Evolutionary conservation across 192 early-diverging fungal genomes (phyloP).

Genomic region (Phycomyces blakesleeanus): DNA sequence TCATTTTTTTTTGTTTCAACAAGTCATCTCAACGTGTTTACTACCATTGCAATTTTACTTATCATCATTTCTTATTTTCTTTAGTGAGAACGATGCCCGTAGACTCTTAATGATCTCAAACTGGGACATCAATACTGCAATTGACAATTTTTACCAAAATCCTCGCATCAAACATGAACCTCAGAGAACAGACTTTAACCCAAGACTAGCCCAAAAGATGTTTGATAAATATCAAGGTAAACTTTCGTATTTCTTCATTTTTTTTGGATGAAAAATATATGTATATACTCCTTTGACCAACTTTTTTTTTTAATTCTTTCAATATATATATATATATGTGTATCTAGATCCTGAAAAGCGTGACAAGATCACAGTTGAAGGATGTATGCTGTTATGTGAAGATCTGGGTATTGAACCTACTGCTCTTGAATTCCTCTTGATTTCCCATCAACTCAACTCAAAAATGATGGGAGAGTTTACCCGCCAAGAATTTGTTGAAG

Average conservation of each 20-base stretch:
- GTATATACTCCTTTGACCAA: too few relatives aligned
- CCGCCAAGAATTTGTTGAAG: slow-evolving; percentile 65
- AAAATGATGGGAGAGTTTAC: slow-evolving; percentile 75
- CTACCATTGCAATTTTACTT: too few relatives aligned
- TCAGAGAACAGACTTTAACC: neutral
- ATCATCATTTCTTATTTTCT: too few relatives aligned
- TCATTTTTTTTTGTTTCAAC: too few relatives aligned
- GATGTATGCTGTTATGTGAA: slow-evolving; percentile 61
- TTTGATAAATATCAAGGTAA: slow-evolving; percentile 78
- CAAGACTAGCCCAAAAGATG: slow-evolving; percentile 40
- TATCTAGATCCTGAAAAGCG: slow-evolving; percentile 50
- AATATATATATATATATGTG: too few relatives aligned
- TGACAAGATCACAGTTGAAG: slow-evolving; percentile 68
- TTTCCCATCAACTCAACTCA: slow-evolving; percentile 66
- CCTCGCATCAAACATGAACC: neutral
- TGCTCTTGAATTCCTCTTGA: slow-evolving; percentile 66
- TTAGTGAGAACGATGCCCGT: too few relatives aligned
- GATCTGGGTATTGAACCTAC: slow-evolving; percentile 73
- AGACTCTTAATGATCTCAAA: slow-evolving; percentile 43
- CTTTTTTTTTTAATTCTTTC: too few relatives aligned
- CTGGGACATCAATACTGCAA: slow-evolving; percentile 68
- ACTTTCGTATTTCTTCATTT: neutral
- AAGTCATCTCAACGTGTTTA: too few relatives aligned
- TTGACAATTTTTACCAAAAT: slow-evolving; percentile 52
- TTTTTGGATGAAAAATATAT: neutral